Conservation (phyloP, 2,329 filamentous ascomycete species). For the Exophiala sp. region DNA sequence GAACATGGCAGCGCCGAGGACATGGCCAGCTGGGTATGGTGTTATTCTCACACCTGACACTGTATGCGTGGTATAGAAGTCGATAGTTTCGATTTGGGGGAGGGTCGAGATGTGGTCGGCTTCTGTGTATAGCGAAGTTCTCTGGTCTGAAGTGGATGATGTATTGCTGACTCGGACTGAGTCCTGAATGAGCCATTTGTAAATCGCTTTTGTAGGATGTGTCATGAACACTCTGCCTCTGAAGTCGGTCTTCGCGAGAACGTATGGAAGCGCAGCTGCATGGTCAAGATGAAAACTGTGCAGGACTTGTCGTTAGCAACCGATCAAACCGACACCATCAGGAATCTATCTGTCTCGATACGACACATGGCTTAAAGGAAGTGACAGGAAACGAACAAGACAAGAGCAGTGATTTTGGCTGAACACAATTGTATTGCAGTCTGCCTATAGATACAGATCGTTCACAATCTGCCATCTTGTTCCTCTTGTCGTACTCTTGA, state of each 20-base stretch:
- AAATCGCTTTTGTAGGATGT: constrained; percentile 97
- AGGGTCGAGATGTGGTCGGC: constrained; percentile 93
- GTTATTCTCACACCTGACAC: constrained; percentile 96
- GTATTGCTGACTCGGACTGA: constrained; percentile 83
- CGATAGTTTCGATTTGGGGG: constrained; percentile 91
- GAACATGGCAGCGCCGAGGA: constrained; percentile 98
- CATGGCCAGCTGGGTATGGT: constrained; percentile 93
- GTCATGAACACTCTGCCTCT: constrained; percentile 98
- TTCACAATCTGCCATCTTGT: not conserved
- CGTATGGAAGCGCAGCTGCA: constrained; percentile 96
- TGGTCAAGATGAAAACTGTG: constrained; percentile 95
- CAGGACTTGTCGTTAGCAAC: constrained; percentile 30
- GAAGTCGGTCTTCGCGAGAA: constrained; percentile 97
- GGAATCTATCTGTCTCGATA: not conserved
- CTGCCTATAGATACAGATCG: constrained; percentile 20
- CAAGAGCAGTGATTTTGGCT: constrained; percentile 13
- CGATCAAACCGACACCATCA: constrained; percentile 5
- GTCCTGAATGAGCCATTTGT: constrained; percentile 99
- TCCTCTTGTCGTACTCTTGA: not conserved
- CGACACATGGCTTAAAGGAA: not conserved
- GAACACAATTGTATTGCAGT: constrained; percentile 28
- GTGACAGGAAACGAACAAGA: constrained; percentile 8
- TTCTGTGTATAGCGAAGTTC: constrained; percentile 80
- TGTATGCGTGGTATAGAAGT: constrained; percentile 96
- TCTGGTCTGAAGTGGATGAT: constrained; percentile 59